Base-by-base conservation (phyloP, 331 rosid species). In the Cucumis variabilis region DNA sequence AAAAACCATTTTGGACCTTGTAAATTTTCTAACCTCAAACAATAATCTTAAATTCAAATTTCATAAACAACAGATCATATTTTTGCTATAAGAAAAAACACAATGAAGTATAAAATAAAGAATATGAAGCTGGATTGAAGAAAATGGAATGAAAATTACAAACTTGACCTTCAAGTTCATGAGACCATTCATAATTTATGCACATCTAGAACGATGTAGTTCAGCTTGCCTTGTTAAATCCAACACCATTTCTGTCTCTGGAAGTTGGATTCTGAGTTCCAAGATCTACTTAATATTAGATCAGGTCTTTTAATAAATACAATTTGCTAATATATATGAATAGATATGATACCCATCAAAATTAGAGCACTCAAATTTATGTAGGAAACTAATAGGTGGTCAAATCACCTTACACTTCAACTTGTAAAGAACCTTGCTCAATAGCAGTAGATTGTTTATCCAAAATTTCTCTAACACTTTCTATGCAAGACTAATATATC, bases 91-190 rank as follows among this genome's bases (percentile, higher is more conserved):
- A n/a, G n/a, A 5, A 3, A 33, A 33, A 5, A 33, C 37, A 30
- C 3, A 33, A 33, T 33, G 3, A 3, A 33, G 37, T 3, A 5
- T 33, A 33, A 5, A 33, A 2, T 33, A 33, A 3, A 3, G 4
- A 33, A 33, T 33, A 33, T 33, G 4, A 33, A 33, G 4, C 4
- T 33, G 37, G 4, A 5, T n/a, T n/a, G n/a, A 5, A 33, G 37
- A 33, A 33, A 33, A 33, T 3, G 37, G 37, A 66, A 66, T 7
- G 67, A 75, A 50, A 88, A 69, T 86, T 66, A 74, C 17, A 50
- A 85, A 65, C 82, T 90, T 89, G 86, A 97, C 99, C 99, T 97
- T 90, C 62, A 93, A 91, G 85, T 82, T 88, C 90, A 95, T 91
- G 86, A 94, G 92, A 77, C 94, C 92, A 84, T 92, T 88, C 91